These are phyloP conservation scores for Claviceps arundinis DNA, from an alignment of 2,329 filamentous ascomycete species.

Conservation along the genomic window DNA sequence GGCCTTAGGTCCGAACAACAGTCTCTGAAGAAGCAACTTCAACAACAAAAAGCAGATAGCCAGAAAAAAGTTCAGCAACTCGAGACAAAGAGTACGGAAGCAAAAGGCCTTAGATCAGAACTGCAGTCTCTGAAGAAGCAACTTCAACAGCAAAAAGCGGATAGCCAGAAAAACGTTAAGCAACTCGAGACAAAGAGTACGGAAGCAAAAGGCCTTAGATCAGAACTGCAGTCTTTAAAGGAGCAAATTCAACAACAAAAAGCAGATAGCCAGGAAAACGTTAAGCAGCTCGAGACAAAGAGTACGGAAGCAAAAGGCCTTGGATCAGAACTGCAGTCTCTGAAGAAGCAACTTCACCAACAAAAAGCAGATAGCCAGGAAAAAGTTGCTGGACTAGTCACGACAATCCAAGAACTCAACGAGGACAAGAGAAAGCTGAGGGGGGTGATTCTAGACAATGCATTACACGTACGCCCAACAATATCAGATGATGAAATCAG, in stretches of 20 bases:
- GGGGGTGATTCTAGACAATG: background rate
- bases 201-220: background rate
- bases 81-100: background rate
- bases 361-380: background rate
- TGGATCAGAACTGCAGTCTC: background rate
- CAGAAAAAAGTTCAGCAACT: background rate
- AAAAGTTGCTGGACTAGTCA: background rate
- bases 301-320: background rate
- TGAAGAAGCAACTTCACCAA: background rate
- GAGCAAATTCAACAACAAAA: background rate
- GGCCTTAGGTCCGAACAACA: accelerated
- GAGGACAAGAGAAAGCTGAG: background rate
- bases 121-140: background rate
- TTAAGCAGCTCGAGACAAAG: background rate
- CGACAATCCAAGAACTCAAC: background rate
- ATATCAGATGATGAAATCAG: background rate
- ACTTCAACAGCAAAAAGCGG: no score
- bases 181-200: background rate
- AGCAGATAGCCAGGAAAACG: background rate
- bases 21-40: background rate
- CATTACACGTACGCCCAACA: background rate
- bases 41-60: background rate
- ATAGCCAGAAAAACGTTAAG: no score
- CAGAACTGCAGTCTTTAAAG: background rate
- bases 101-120: background rate